phyloP scores from a whole-genome alignment of 2,329 filamentous ascomycete species.

The Thielaviopsis ethacetica region DNA sequence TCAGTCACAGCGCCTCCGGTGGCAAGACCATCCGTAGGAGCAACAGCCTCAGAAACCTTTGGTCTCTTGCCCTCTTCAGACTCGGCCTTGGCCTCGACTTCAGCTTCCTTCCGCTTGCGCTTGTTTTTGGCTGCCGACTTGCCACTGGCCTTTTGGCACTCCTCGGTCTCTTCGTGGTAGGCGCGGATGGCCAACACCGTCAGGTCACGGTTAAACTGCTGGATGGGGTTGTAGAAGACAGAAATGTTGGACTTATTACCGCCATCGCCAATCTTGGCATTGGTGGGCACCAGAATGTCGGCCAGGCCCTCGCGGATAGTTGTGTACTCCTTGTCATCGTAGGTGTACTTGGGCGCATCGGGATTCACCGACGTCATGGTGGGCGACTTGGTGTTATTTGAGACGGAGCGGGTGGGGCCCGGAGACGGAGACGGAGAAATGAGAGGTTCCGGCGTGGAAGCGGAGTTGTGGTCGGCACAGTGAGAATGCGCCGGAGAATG shows the following conservation, averaged over 20 bases:
- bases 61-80: conserved; percentile 24
- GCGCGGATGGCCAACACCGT: conserved; percentile 85
- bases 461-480: neutral
- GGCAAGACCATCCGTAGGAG: neutral
- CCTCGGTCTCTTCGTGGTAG: conserved; percentile 53
- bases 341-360: conserved; percentile 7
- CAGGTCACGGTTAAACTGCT: conserved; percentile 95
- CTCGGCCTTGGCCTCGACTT: conserved; percentile 25
- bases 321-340: conserved; percentile 32
- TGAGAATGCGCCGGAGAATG: conserved; percentile 1
- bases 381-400: neutral
- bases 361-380: conserved; percentile 6
- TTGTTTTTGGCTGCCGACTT: conserved; percentile 18
- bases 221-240: conserved; percentile 98
- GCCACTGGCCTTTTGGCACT: conserved; percentile 24
- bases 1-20: neutral
- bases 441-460: neutral
- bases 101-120: conserved; percentile 25
- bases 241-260: conserved; percentile 43
- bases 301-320: conserved; percentile 39
- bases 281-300: conserved; percentile 37
- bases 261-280: conserved; percentile 31
- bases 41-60: conserved; percentile 8
- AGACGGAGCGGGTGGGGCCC: neutral
- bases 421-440: neutral